Conservation (phyloP, 306 rosid species). For the Spatholobus suberectus region DNA sequence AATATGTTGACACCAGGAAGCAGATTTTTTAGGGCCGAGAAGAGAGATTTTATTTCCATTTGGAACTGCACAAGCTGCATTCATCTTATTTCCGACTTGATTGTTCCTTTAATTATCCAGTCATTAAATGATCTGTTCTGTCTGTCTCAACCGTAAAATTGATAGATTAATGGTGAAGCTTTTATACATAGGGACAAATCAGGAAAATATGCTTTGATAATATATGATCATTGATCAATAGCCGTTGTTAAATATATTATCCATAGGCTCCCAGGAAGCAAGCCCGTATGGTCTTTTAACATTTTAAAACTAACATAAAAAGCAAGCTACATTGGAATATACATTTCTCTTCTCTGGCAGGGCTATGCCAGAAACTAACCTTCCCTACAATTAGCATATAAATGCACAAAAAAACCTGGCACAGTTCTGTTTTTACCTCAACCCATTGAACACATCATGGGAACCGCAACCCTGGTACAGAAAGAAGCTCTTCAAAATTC, state of each 20-base stretch:
- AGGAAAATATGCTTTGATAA: background rate
- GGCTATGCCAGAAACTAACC: constrained; percentile 16
- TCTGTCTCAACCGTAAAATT: background rate
- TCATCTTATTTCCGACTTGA: background rate
- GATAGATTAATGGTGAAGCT: background rate
- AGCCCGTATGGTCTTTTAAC: background rate
- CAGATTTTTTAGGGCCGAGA: background rate
- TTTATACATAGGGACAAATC: background rate
- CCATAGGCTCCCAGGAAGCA: background rate
- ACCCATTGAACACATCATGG: constrained; percentile 36
- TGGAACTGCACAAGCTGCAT: background rate
- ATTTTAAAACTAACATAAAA: constrained; percentile 4
- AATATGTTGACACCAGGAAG: background rate
- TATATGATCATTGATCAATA: background rate
- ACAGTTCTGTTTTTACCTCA: constrained; percentile 12
- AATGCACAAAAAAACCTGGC: constrained; percentile 19
- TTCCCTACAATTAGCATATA: background rate
- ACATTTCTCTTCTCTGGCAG: constrained; percentile 18
- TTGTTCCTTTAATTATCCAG: background rate
- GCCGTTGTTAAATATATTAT: constrained; percentile 19
- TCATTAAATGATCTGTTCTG: background rate
- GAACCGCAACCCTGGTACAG: too few relatives aligned
- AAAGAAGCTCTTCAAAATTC: constrained; percentile 43
- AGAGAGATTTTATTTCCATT: background rate
- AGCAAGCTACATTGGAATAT: constrained; percentile 33